phyloP scores from a whole-genome alignment of 768 basidiomycete species.

The Dioszegia hungarica region DNA sequence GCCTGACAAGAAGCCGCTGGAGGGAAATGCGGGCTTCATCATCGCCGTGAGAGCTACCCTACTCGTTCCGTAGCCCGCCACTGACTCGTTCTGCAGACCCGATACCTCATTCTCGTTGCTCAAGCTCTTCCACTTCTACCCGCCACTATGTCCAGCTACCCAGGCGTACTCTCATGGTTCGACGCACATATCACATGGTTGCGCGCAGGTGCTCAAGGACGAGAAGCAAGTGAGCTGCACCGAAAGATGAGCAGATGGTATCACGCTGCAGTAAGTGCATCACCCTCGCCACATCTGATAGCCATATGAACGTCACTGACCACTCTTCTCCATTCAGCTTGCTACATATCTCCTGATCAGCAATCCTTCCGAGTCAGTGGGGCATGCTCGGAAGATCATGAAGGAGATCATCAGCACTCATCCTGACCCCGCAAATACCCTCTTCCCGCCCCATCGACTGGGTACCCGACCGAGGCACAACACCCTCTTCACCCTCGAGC shows the following conservation, averaged over 20 bases:
- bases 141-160: background rate
- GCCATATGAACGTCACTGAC: too few species aligned
- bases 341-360: slow-evolving; percentile 9
- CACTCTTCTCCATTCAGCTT: too few species aligned
- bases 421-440: background rate
- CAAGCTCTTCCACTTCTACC: slow-evolving; percentile 3
- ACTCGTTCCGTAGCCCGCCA: too few species aligned
- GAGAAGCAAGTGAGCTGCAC: background rate
- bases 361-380: background rate
- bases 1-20: slow-evolving; percentile 1
- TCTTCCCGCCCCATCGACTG: slow-evolving; percentile 2
- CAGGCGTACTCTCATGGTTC: slow-evolving; percentile 11
- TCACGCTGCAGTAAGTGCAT: slow-evolving; percentile 12
- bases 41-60: slow-evolving; percentile 9
- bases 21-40: slow-evolving; percentile 12
- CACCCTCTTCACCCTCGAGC: slow-evolving; percentile 18
- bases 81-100: too few species aligned
- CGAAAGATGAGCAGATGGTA: slow-evolving; percentile 23
- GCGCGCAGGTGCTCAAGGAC: slow-evolving; percentile 3
- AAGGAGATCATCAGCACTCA: background rate
- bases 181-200: slow-evolving; percentile 12
- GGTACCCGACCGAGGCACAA: slow-evolving; percentile 14
- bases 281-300: background rate
- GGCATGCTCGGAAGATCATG: background rate
- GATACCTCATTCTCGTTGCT: slow-evolving; percentile 19